Conservation (phyloP, 164 flowering plant genomes). For the Liriodendron chinense region DNA sequence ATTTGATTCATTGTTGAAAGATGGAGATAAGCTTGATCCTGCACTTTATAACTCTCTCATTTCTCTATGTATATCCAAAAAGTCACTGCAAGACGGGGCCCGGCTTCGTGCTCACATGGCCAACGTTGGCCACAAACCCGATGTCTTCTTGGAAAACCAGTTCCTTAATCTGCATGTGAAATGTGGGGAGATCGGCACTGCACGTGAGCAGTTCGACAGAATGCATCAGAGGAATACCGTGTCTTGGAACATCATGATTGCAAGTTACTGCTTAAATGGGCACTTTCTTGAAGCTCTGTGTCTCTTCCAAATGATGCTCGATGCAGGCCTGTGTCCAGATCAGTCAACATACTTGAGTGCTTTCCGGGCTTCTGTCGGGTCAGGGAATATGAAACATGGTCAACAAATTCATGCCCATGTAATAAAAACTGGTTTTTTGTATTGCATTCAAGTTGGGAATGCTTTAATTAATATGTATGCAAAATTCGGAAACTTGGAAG, state of each 20-base stretch:
- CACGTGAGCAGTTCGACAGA: slow-evolving; percentile 8
- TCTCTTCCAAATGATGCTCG: slow-evolving; percentile 14
- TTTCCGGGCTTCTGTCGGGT: slow-evolving; percentile 15
- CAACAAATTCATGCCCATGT: slow-evolving; percentile 17
- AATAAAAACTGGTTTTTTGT: slow-evolving; percentile 12
- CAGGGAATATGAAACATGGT: slow-evolving; percentile 8
- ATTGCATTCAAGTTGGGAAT: slow-evolving; percentile 6
- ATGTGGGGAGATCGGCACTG: slow-evolving; percentile 13
- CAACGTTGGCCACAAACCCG: slow-evolving; percentile 10
- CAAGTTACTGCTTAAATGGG: slow-evolving; percentile 14
- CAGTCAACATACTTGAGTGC: slow-evolving; percentile 12
- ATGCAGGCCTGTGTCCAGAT: slow-evolving; percentile 7
- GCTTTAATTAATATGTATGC: slow-evolving; percentile 16
- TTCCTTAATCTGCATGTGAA: slow-evolving; percentile 14
- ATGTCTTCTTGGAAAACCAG: slow-evolving; percentile 17
- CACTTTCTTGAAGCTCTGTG: slow-evolving; percentile 8
- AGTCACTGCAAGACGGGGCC: slow-evolving; percentile 12
- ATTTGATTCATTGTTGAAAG: slow-evolving; percentile 6
- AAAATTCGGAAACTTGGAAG: slow-evolving; percentile 10
- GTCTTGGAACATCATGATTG: slow-evolving; percentile 17
- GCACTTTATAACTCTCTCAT: slow-evolving; percentile 9
- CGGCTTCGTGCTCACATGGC: slow-evolving; percentile 12
- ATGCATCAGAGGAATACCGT: slow-evolving; percentile 12
- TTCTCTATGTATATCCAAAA: slow-evolving; percentile 16
- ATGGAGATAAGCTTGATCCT: slow-evolving; percentile 8